Conservation (phyloP, 202 grass and related monocot genomes). For the Carex arenaria region DNA sequence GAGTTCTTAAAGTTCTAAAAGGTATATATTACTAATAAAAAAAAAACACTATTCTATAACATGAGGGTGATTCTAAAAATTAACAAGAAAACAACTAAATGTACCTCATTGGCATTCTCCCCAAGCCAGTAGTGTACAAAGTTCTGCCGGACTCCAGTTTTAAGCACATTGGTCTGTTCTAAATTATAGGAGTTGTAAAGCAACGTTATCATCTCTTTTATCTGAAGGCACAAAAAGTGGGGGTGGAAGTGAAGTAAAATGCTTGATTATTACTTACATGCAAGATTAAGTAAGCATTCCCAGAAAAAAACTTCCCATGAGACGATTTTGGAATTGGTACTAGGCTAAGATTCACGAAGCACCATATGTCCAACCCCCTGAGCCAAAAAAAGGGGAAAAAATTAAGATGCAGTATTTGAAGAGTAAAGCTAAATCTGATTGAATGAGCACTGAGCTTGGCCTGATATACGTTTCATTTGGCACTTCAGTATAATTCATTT, state of each 20-base stretch:
- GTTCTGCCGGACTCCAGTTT: conserved; percentile 42
- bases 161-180: conserved; percentile 56
- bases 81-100: neutral
- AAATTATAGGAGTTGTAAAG: conserved; percentile 4
- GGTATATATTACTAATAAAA: neutral
- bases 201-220: neutral
- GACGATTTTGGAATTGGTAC: conserved; percentile 46
- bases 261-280: conserved; percentile 31
- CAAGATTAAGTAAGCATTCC: conserved; percentile 64
- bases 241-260: neutral
- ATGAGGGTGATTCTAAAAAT: neutral
- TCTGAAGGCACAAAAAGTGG: neutral
- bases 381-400: neutral
- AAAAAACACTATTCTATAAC: neutral
- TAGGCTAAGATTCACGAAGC: conserved; percentile 43
- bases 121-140: conserved; percentile 89
- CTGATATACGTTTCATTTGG: neutral
- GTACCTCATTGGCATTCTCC: conserved; percentile 60
- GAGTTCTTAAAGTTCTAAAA: neutral
- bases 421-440: neutral
- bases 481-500: neutral
- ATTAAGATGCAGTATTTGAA: neutral
- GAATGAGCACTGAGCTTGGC: neutral
- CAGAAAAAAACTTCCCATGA: conserved; percentile 71
- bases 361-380: conserved; percentile 79